These are phyloP conservation scores for Mucor sp. DNA, from an alignment of 371 early-diverging fungal species.

Conservation along the genomic window DNA sequence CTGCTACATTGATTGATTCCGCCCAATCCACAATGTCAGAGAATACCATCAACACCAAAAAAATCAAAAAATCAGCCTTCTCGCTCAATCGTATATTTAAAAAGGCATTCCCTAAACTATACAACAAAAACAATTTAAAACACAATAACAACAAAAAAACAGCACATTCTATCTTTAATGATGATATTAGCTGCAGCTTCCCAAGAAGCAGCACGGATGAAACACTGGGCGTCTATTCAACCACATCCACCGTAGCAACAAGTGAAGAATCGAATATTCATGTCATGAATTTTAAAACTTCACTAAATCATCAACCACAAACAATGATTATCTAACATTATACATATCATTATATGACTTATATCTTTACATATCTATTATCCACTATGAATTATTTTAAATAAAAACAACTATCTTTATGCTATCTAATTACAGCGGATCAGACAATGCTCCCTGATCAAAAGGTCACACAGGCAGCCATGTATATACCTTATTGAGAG, in stretches of 20 bases:
- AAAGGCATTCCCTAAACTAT: constrained; percentile 12
- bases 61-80: constrained; percentile 6
- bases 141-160: not conserved
- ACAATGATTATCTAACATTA: not conserved
- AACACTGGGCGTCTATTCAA: constrained; percentile 13
- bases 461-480: too few relatives aligned
- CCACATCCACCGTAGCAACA: not conserved
- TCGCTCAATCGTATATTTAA: constrained; percentile 12
- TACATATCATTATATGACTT: not conserved
- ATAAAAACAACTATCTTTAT: not conserved
- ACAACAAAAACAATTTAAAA: constrained; percentile 11
- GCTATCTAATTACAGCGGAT: not conserved
- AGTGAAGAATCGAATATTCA: not conserved
- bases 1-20: constrained; percentile 3
- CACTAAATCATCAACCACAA: not conserved
- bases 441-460: not conserved
- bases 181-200: not conserved
- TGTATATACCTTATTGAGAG: too few relatives aligned
- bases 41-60: constrained; percentile 10
- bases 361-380: not conserved
- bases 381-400: not conserved
- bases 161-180: not conserved
- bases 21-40: not conserved
- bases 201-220: constrained; percentile 14
- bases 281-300: not conserved